Percentiles rank a stretch among this genome's conserved stretches.
Evolutionary conservation across 2,329 filamentous ascomycete genomes (phyloP).

Genomic region (Sclerotinia spermophila): DNA sequence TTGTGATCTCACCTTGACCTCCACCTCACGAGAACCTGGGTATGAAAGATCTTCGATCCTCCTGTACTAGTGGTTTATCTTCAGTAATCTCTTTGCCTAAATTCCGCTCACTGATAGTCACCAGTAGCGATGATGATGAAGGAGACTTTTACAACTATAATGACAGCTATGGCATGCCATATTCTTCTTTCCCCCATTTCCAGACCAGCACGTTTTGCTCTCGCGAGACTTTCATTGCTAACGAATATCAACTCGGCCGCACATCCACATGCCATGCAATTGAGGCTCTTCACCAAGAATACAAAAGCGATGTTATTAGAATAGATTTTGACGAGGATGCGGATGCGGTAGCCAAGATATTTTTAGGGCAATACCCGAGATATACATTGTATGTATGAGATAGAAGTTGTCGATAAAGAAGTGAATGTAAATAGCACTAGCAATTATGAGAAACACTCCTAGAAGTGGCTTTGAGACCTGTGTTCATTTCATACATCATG

Average conservation of each 20-base stretch:
- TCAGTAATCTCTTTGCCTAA: neutral
- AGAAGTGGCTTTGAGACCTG: neutral
- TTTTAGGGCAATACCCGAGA: constrained; percentile 23
- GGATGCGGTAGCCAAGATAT: constrained; percentile 23
- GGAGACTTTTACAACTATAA: neutral
- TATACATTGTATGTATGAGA: constrained; percentile 23
- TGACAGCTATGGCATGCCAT: neutral
- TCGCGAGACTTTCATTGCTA: constrained; percentile 29
- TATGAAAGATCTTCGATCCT: neutral
- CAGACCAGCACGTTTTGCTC: constrained; percentile 29
- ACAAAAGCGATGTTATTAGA: constrained; percentile 29
- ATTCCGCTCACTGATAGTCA: too few species aligned
- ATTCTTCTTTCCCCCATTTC: constrained; percentile 17
- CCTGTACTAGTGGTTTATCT: neutral
- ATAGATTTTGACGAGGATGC: constrained; percentile 29
- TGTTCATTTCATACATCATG: neutral
- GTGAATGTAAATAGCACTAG: constrained; percentile 22
- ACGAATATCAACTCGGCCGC: constrained; percentile 22
- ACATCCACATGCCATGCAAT: constrained; percentile 15
- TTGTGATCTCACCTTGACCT: neutral
- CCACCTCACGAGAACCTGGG: neutral
- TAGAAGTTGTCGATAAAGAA: constrained; percentile 20
- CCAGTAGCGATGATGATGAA: neutral
- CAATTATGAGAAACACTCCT: constrained; percentile 18
- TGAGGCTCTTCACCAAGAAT: constrained; percentile 28